Conservation (phyloP, 331 rosid genomes). For the Cydonia oblonga region DNA sequence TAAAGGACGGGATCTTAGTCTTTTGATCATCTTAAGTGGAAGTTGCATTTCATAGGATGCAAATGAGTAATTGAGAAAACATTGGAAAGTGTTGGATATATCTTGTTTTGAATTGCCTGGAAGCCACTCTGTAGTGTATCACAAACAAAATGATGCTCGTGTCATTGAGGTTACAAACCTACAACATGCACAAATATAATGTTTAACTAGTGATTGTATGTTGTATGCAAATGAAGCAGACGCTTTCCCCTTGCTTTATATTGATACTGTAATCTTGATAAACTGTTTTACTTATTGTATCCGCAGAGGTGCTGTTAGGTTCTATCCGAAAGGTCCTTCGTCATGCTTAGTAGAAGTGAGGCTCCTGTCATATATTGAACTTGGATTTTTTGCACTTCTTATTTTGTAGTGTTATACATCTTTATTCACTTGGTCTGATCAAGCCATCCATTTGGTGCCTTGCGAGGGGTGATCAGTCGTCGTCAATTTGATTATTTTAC, state of each 20-base stretch:
- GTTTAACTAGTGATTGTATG: not conserved
- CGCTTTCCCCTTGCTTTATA: not conserved
- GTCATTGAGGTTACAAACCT: not conserved
- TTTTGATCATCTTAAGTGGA: not conserved
- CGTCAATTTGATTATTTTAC: not conserved
- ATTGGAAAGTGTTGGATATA: not conserved
- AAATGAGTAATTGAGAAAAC: not conserved
- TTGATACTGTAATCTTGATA: constrained; percentile 15
- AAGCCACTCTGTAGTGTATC: not conserved
- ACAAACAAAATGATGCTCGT: not conserved
- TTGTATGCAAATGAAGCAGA: not conserved
- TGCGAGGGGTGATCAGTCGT: not conserved
- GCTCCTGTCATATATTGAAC: constrained; percentile 1
- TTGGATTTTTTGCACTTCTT: not conserved
- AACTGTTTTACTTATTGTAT: constrained; percentile 14
- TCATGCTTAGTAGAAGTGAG: constrained; percentile 81
- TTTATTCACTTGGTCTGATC: not conserved
- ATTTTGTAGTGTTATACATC: not conserved
- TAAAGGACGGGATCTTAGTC: not conserved
- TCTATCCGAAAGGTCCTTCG: constrained; percentile 80
- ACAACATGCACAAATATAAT: not conserved
- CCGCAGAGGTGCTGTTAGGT: constrained; percentile 94
- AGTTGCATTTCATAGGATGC: not conserved
- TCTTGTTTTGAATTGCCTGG: not conserved
- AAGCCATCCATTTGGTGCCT: constrained; percentile 7